Conservation (phyloP, 164 flowering plant species). For the Vitis cinerea region DNA sequence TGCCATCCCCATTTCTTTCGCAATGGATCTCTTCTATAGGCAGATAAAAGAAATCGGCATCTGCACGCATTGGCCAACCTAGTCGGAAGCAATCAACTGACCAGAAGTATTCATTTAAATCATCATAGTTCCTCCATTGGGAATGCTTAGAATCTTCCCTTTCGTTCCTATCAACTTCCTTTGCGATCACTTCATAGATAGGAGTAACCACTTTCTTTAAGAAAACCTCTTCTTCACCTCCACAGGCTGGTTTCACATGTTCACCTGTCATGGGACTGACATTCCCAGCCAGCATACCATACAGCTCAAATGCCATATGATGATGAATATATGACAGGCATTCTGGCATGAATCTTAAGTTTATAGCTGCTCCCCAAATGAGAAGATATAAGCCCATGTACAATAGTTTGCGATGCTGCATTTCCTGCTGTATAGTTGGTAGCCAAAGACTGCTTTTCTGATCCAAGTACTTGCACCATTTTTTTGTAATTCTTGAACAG, state of each 20-base stretch:
- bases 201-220: constrained; percentile 90
- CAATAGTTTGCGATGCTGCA: too few species aligned
- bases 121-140: constrained; percentile 98
- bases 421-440: too few species aligned
- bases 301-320: constrained; percentile 89
- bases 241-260: constrained; percentile 95
- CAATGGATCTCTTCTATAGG: constrained; percentile 26
- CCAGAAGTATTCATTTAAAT: constrained; percentile 96
- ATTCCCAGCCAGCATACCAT: constrained; percentile 99
- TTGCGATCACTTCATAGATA: constrained; percentile 80
- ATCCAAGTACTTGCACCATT: too few species aligned
- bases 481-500: too few species aligned
- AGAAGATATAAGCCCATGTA: too few species aligned
- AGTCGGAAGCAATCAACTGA: constrained; percentile 92
- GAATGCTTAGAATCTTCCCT: constrained; percentile 86
- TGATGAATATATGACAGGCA: too few species aligned
- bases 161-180: constrained; percentile 85
- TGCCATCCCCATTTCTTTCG: constrained; percentile 60
- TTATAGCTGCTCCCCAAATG: too few species aligned
- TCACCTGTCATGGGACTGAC: constrained; percentile 98
- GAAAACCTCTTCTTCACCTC: constrained; percentile 95
- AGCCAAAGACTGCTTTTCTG: too few species aligned
- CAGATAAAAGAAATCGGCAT: constrained; percentile 84
- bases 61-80: constrained; percentile 99
- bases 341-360: too few species aligned